phyloP scores from a whole-genome alignment of 805 yeast genomes.

The Osmozyma mogii region DNA sequence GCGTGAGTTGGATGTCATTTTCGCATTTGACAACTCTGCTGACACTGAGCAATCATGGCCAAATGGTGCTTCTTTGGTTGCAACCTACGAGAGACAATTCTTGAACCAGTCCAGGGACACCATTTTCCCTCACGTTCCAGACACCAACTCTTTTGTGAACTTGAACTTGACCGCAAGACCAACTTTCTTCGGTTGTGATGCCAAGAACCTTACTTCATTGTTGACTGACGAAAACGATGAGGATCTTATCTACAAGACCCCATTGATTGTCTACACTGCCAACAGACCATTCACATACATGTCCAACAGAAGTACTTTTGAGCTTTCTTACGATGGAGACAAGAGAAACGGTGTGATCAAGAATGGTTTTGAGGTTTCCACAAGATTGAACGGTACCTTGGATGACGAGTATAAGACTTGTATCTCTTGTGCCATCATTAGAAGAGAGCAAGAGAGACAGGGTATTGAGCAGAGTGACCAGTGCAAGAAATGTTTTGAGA shows the following conservation, averaged over 20 bases:
- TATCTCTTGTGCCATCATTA: conserved; percentile 23
- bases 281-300: conserved; percentile 22
- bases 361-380: conserved; percentile 22
- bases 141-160: conserved; percentile 12
- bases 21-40: conserved; percentile 37
- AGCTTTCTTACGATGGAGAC: conserved; percentile 17
- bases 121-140: conserved; percentile 21
- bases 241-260: conserved; percentile 10
- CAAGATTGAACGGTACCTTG: conserved; percentile 14
- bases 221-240: conserved; percentile 5
- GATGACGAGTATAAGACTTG: conserved; percentile 18
- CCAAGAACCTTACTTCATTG: conserved; percentile 15
- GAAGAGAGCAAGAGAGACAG: conserved; percentile 19
- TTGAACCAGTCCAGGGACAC: conserved; percentile 18
- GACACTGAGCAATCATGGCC: conserved; percentile 35
- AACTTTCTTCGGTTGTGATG: conserved; percentile 21
- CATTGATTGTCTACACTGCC: conserved; percentile 23
- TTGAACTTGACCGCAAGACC: conserved; percentile 17
- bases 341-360: conserved; percentile 18
- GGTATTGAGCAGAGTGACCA: conserved; percentile 17
- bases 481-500: conserved; percentile 17
- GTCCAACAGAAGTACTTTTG: conserved; percentile 22
- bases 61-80: conserved; percentile 31
- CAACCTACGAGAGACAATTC: conserved; percentile 9
- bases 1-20: conserved; percentile 32